phyloP scores from a whole-genome alignment of 768 basidiomycete species.

The Hygrophorus pudorinus region DNA sequence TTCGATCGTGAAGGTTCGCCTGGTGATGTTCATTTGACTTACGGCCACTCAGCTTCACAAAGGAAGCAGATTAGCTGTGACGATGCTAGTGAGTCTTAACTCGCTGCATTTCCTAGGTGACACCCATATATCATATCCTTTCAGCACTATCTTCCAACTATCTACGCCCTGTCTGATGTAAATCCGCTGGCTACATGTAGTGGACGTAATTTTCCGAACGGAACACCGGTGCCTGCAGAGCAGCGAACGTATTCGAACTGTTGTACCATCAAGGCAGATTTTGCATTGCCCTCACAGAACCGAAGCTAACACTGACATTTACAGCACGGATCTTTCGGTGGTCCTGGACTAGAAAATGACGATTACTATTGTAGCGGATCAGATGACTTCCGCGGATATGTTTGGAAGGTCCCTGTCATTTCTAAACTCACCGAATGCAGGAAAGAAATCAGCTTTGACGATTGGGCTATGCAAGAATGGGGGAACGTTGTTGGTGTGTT shows the following conservation, averaged over 20 bases:
- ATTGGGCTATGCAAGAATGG: slow-evolving; percentile 33
- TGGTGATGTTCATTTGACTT: neutral
- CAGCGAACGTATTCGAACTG: slow-evolving; percentile 57
- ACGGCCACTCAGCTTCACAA: neutral
- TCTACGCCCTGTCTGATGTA: slow-evolving; percentile 59
- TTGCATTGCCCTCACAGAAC: neutral
- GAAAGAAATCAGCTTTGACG: slow-evolving; percentile 29
- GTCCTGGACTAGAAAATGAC: slow-evolving; percentile 40
- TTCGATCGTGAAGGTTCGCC: slow-evolving; percentile 60
- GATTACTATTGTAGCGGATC: slow-evolving; percentile 66
- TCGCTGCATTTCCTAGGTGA: neutral
- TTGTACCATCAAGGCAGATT: slow-evolving; percentile 68
- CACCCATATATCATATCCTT: neutral
- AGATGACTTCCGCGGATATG: slow-evolving; percentile 71
- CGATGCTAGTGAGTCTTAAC: slow-evolving; percentile 47
- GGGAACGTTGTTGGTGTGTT: slow-evolving; percentile 29
- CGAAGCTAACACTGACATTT: neutral
- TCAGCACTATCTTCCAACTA: slow-evolving; percentile 61
- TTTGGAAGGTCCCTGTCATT: slow-evolving; percentile 64
- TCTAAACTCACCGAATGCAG: slow-evolving; percentile 34
- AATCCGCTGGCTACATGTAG: slow-evolving; percentile 63
- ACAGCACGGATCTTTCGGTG: slow-evolving; percentile 73
- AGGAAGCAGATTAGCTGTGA: slow-evolving; percentile 59
- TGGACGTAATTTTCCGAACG: slow-evolving; percentile 45
- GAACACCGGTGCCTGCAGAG: slow-evolving; percentile 33